Conservation (phyloP, 2,329 filamentous ascomycete genomes). For the Phoma sp. region DNA sequence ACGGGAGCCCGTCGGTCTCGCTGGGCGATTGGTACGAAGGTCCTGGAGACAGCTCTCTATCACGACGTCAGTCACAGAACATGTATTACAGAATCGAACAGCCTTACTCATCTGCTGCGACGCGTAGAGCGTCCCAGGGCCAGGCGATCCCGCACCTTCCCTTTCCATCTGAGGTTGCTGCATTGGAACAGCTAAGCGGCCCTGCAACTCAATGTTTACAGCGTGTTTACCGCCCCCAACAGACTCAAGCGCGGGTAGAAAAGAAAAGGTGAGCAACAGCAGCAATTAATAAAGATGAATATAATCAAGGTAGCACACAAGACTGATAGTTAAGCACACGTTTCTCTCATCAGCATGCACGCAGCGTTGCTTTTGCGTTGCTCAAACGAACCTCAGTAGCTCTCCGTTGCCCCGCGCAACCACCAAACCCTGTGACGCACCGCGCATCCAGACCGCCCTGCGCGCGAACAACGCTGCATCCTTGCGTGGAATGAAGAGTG, state of each 20-base stretch:
- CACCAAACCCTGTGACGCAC: slow-evolving; percentile 3
- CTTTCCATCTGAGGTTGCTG: slow-evolving; percentile 40
- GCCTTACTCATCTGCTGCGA: slow-evolving; percentile 47
- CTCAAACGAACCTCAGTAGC: slow-evolving; percentile 27
- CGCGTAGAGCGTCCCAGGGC: slow-evolving; percentile 45
- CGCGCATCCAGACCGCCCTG: slow-evolving; percentile 26
- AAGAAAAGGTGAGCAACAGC: not conserved
- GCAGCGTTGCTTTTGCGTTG: slow-evolving; percentile 40
- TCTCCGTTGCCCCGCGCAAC: slow-evolving; percentile 12
- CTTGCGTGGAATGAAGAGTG: slow-evolving; percentile 20
- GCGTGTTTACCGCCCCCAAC: slow-evolving; percentile 21
- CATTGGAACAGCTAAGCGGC: slow-evolving; percentile 25
- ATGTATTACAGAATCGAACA: slow-evolving; percentile 3
- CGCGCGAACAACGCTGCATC: slow-evolving; percentile 2
- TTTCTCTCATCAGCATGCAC: slow-evolving; percentile 16
- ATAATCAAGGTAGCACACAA: slow-evolving; percentile 5
- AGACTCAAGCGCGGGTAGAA: not conserved
- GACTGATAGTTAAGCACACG: slow-evolving; percentile 11
- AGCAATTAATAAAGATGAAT: not conserved
- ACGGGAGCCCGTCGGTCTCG: slow-evolving; percentile 73
- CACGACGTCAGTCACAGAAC: not conserved
- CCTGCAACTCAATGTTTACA: too few relatives aligned
- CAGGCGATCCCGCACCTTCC: slow-evolving; percentile 45
- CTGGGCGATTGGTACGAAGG: slow-evolving; percentile 70
- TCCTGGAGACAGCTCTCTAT: slow-evolving; percentile 74